Evolutionary conservation across 2,329 filamentous ascomycete species (phyloP).

Genomic region (Xylaria sp.): DNA sequence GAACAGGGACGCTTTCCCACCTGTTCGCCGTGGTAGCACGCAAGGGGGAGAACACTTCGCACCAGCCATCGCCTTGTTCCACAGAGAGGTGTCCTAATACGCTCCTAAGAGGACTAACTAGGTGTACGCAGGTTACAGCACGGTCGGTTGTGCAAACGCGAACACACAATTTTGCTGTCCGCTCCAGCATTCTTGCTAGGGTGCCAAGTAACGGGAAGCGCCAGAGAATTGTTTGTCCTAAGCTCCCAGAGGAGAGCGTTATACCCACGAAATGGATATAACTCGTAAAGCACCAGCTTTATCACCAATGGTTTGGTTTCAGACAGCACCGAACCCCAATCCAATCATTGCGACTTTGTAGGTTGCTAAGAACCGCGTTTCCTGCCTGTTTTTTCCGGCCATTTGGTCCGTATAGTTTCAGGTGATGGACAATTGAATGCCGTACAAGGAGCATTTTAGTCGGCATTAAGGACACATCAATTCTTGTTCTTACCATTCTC

Average conservation of each 20-base stretch:
- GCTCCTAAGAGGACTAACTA: background rate
- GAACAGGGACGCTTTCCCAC: background rate
- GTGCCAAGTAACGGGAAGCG: background rate
- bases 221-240: background rate
- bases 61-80: background rate
- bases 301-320: background rate
- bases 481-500: background rate
- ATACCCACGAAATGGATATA: background rate
- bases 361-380: conserved; percentile 2
- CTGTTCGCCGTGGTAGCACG: background rate
- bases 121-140: background rate
- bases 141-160: conserved; percentile 1
- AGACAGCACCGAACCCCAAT: background rate
- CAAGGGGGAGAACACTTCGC: background rate
- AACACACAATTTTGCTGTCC: conserved; percentile 1
- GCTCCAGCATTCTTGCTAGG: background rate
- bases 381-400: background rate
- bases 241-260: background rate
- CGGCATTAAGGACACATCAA: background rate
- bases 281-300: background rate
- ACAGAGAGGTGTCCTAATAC: background rate
- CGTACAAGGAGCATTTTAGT: background rate
- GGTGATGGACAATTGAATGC: background rate
- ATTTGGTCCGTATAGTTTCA: conserved; percentile 5
- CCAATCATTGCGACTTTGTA: background rate